A percentile compares a stretch with the other conserved stretches of the same genome.
Conservation (phyloP, 768 basidiomycete genomes). For the Lactarius psammicola region DNA sequence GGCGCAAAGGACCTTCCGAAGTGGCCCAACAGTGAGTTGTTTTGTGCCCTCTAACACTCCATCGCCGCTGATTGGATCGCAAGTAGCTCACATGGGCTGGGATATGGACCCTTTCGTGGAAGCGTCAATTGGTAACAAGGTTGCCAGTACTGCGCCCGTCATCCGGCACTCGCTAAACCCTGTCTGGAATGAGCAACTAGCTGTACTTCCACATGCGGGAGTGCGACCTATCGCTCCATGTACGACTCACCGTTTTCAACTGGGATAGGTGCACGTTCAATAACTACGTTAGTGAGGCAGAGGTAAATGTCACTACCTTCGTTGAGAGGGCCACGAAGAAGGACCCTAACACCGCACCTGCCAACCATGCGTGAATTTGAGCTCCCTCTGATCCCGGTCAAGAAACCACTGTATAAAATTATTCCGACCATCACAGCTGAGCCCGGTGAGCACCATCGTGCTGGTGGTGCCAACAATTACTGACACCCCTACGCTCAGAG, state of each 20-base stretch:
- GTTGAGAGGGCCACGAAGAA: too few species aligned
- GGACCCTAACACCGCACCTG: slow-evolving; percentile 48
- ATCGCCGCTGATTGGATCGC: not conserved
- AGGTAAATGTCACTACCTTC: too few species aligned
- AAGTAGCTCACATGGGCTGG: slow-evolving; percentile 83
- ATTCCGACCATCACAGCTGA: slow-evolving; percentile 65
- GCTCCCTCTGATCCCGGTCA: slow-evolving; percentile 57
- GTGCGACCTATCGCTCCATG: slow-evolving; percentile 75
- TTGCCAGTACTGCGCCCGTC: slow-evolving; percentile 89
- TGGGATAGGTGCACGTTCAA: too few species aligned
- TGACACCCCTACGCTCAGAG: slow-evolving; percentile 44
- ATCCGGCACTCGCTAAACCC: slow-evolving; percentile 85
- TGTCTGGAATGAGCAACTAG: slow-evolving; percentile 91
- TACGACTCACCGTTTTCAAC: slow-evolving; percentile 83
- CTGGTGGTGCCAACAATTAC: not conserved
- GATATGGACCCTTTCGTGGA: slow-evolving; percentile 99
- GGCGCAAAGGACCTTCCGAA: slow-evolving; percentile 80
- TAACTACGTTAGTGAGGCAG: slow-evolving; percentile 89
- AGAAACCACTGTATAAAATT: slow-evolving; percentile 54
- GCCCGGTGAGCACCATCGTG: slow-evolving; percentile 45
- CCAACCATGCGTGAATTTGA: slow-evolving; percentile 70
- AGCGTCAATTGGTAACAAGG: slow-evolving; percentile 93
- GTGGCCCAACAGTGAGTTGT: slow-evolving; percentile 76
- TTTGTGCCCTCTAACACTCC: not conserved
- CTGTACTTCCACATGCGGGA: slow-evolving; percentile 90